Base-by-base conservation (phyloP, 805 yeast genomes). In the Metschnikowia koreensis region DNA sequence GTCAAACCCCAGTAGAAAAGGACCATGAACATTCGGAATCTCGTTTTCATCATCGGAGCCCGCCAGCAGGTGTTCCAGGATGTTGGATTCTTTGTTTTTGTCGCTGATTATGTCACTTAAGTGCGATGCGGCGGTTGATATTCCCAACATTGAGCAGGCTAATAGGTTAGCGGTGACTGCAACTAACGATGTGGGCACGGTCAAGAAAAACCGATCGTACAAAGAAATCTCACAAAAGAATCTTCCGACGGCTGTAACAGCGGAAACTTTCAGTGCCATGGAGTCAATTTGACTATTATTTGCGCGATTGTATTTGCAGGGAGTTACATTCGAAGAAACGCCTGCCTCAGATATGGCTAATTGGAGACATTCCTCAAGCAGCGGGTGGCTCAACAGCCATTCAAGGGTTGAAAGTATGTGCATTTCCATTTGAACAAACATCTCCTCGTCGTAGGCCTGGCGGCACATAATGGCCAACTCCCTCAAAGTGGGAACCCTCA, bases 381-480 rank as follows among this genome's bases (percentile, higher is more conserved):
- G 72, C 3, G 81, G 78, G 55, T 75, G 79, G 36, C 78, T 74
- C 45, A 74, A 62, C 47, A 65, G 65, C 80, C 80, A 75, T 51
- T 74, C 79, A 50, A 74, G 67, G 16, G 78, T 74, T 40, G 66
- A 58, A 48, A 74, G 65, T 38, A 74, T 67, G 57, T 74, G 79
- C 60, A 72, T 60, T 60, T 74, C 79, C 79, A 75, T 75, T 60
- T 75, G 79, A 29, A 74, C 65, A 53, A 75, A 74, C 80, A 76
- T 76, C 53, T 75, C 79, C 55, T 75, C 80, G 52, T 81, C 85
- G 59, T 81, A 81, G 15, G 82, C 83, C 59, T 76, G 77, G 43
- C 84, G 73, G 57, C 84, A 81, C 84, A 81, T 80, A 50, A 76
- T 66, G 10, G 79, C 68, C 55, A 81, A 67, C 59, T 81, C 86